These are phyloP conservation scores for Pseudotsuga menziesii DNA, from an alignment of 75 land plant species.

Conservation along the genomic window DNA sequence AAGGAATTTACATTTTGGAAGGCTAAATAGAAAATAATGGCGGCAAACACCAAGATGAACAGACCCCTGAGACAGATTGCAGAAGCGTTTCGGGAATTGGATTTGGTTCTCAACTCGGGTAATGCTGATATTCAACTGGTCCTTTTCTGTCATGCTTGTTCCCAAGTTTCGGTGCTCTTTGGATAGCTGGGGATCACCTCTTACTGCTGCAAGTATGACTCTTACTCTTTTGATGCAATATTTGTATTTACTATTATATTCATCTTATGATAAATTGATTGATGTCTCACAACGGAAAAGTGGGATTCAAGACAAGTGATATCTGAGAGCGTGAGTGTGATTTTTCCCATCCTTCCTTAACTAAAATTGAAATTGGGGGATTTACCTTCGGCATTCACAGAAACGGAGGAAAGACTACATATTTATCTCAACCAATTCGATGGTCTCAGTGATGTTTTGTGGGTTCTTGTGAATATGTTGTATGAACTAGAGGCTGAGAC, in stretches of 20 bases:
- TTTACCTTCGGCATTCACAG: not conserved
- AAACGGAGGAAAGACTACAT: not conserved
- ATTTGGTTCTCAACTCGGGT: constrained; percentile 17
- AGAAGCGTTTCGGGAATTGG: constrained; percentile 56
- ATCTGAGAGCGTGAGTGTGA: not conserved
- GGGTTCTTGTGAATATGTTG: not conserved
- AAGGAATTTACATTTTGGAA: no score
- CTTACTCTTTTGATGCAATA: not conserved
- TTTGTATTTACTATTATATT: no score
- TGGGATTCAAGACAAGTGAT: not conserved
- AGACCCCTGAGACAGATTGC: constrained; percentile 57
- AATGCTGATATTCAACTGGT: constrained; percentile 37
- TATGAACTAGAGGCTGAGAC: not conserved
- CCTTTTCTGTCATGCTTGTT: constrained; percentile 69
- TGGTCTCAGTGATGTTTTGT: not conserved
- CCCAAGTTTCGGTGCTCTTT: constrained; percentile 82
- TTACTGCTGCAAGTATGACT: no score
- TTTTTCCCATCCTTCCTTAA: no score
- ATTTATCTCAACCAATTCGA: not conserved
- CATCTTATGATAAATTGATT: no score
- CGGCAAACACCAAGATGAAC: constrained; percentile 19
- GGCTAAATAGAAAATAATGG: not conserved
- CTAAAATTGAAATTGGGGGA: not conserved
- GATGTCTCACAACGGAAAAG: not conserved
- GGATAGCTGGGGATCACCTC: constrained; percentile 84